Conservation (phyloP, 1,284 basidiomycete species). For the Pseudozyma hubeiensis region DNA sequence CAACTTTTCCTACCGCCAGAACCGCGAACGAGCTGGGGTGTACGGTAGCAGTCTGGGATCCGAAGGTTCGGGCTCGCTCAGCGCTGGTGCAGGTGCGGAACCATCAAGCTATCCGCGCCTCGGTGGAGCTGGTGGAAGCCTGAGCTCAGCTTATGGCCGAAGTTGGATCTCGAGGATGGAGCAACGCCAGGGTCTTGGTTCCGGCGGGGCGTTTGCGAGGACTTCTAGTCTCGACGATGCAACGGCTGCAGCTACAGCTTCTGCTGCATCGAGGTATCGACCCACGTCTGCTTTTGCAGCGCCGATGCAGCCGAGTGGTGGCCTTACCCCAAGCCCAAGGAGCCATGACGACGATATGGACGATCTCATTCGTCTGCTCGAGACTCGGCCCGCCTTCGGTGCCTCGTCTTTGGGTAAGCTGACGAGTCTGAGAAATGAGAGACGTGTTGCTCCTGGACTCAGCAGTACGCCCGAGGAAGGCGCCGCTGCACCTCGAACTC, state of each 20-base stretch:
- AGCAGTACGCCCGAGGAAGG: conserved; percentile 44
- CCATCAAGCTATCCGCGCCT: conserved; percentile 43
- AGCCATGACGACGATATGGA: conserved; percentile 60
- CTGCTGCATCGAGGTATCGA: conserved; percentile 29
- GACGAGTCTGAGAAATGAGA: conserved; percentile 23
- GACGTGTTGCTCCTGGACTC: conserved; percentile 26
- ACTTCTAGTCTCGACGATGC: conserved; percentile 42
- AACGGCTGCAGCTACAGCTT: conserved; percentile 28
- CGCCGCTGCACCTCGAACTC: neutral
- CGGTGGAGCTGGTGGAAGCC: conserved; percentile 34
- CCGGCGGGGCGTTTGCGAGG: conserved; percentile 38
- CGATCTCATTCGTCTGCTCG: conserved; percentile 53
- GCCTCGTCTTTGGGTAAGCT: conserved; percentile 31
- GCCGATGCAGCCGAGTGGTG: conserved; percentile 12
- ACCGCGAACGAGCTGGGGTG: conserved; percentile 22
- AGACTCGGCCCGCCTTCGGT: conserved; percentile 42
- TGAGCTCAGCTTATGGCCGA: conserved; percentile 40
- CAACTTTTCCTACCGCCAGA: conserved; percentile 55
- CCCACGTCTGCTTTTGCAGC: conserved; percentile 5
- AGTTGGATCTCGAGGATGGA: conserved; percentile 59
- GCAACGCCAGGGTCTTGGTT: conserved; percentile 49
- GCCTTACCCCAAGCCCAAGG: conserved; percentile 35
- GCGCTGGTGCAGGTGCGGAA: conserved; percentile 32
- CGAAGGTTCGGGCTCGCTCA: conserved; percentile 25
- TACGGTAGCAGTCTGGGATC: conserved; percentile 44